Evolutionary conservation across 192 early-diverging fungal genomes (phyloP).

Genomic region (Paraglomus brasilianum): DNA sequence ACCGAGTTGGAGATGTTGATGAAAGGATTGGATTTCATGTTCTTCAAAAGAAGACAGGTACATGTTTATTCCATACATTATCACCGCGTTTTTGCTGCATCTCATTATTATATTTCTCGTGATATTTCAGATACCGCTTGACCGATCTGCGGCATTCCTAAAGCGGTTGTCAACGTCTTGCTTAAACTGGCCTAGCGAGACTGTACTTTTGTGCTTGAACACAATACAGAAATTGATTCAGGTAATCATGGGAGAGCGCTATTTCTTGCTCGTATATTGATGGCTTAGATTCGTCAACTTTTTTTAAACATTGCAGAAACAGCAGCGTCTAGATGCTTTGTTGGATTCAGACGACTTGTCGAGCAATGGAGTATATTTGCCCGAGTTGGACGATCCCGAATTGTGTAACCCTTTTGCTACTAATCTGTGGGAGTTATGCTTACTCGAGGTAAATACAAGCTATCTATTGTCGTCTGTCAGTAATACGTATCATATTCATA

Average conservation of each 20-base stretch:
- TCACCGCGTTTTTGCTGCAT: not conserved
- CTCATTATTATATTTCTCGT: not conserved
- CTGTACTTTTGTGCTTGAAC: conserved; percentile 65
- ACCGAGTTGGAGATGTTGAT: conserved; percentile 82
- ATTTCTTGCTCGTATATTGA: not conserved
- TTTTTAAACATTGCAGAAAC: conserved; percentile 40
- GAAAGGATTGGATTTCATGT: conserved; percentile 82
- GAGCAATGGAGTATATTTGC: conserved; percentile 75
- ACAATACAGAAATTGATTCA: conserved; percentile 62
- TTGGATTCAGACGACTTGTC: conserved; percentile 53
- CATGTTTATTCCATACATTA: not conserved
- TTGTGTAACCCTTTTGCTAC: conserved; percentile 94
- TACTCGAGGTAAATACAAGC: conserved; percentile 65
- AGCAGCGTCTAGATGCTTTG: conserved; percentile 52
- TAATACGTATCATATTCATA: not conserved
- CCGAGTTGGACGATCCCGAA: conserved; percentile 85
- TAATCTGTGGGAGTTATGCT: conserved; percentile 81
- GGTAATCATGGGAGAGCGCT: conserved; percentile 36
- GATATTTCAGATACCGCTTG: conserved; percentile 64
- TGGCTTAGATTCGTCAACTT: conserved; percentile 23
- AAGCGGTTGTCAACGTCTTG: conserved; percentile 77
- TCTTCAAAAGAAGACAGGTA: conserved; percentile 71
- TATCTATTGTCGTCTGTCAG: conserved; percentile 17
- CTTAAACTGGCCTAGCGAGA: conserved; percentile 75
- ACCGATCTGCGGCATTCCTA: conserved; percentile 82